Percentiles rank a stretch among this genome's conserved stretches.
Conservation (phyloP, 2,329 filamentous ascomycete species). For the Dactylellina parvicollis region DNA sequence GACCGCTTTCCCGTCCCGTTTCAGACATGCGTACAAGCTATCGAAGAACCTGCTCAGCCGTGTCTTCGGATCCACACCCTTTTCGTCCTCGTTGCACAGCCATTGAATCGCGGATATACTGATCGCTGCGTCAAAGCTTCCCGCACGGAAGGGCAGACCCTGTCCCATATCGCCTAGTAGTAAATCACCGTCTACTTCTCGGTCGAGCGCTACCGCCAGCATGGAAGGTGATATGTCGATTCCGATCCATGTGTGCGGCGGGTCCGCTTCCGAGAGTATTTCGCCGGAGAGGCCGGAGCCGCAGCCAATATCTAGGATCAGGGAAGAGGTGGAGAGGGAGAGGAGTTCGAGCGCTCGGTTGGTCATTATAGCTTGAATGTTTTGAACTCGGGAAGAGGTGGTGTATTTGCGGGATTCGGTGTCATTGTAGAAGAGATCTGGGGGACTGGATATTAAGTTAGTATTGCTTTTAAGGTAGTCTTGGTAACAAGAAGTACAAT, state of each 20-base stretch:
- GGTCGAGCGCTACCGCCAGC: constrained; percentile 91
- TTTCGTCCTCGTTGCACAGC: constrained; percentile 94
- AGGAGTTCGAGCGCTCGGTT: constrained; percentile 91
- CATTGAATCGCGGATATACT: constrained; percentile 97
- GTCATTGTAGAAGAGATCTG: constrained; percentile 98
- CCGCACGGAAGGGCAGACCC: constrained; percentile 90
- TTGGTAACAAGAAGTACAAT: constrained; percentile 29
- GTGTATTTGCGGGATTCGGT: constrained; percentile 96
- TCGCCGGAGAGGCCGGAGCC: constrained; percentile 94
- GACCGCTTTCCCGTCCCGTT: constrained; percentile 85
- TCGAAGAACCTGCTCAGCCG: constrained; percentile 89
- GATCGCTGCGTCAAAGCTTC: constrained; percentile 92
- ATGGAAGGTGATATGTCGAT: constrained; percentile 97
- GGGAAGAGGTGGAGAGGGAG: constrained; percentile 77
- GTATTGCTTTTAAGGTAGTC: constrained; percentile 24
- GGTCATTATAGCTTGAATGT: constrained; percentile 95
- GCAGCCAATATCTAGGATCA: constrained; percentile 97
- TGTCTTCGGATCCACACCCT: constrained; percentile 78
- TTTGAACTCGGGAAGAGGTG: constrained; percentile 91
- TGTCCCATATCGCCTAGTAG: constrained; percentile 94
- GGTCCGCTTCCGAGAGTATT: constrained; percentile 77
- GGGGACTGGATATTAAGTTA: constrained; percentile 70
- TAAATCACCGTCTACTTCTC: constrained; percentile 93
- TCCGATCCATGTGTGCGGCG: constrained; percentile 89
- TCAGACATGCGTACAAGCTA: constrained; percentile 83